Evolutionary conservation across 2,329 filamentous ascomycete species (phyloP).

Genomic region (Cladosporium sp.): DNA sequence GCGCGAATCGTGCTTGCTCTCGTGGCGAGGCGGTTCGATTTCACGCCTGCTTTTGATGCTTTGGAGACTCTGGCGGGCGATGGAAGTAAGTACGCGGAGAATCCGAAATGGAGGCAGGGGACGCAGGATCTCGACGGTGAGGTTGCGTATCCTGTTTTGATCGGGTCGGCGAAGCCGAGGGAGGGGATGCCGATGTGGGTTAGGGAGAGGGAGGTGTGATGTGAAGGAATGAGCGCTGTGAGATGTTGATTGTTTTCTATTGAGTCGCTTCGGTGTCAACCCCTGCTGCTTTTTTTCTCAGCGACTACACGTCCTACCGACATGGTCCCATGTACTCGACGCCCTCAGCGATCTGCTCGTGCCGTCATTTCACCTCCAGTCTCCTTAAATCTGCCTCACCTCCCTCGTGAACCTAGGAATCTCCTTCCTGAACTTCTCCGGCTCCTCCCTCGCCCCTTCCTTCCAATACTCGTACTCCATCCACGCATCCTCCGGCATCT

Average conservation of each 20-base stretch:
- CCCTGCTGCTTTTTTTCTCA: too few relatives aligned
- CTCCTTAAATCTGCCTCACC: constrained; percentile 21
- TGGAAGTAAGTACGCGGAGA: constrained; percentile 29
- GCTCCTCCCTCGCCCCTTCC: constrained; percentile 43
- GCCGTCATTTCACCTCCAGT: too few relatives aligned
- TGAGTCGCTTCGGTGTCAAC: too few relatives aligned
- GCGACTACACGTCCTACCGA: too few relatives aligned
- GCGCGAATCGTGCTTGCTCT: constrained; percentile 46
- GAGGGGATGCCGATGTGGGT: constrained; percentile 28
- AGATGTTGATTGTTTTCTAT: too few relatives aligned
- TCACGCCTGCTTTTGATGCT: constrained; percentile 37
- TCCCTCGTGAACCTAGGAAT: constrained; percentile 28
- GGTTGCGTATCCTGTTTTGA: constrained; percentile 26
- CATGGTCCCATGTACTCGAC: too few relatives aligned
- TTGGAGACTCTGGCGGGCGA: constrained; percentile 27
- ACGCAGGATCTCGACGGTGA: constrained; percentile 26
- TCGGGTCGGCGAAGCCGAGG: constrained; percentile 27
- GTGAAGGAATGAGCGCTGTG: too few relatives aligned
- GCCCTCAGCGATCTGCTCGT: too few relatives aligned
- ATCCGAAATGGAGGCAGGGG: constrained; percentile 19
- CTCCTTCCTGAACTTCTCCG: constrained; percentile 31
- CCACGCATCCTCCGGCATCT: constrained; percentile 63
- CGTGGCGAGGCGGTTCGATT: constrained; percentile 46
- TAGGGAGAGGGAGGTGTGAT: not conserved
- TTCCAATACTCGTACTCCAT: constrained; percentile 65